Evolutionary conservation across 2,329 filamentous ascomycete genomes (phyloP).

Genomic region (Pseudocercospora macadamiae): DNA sequence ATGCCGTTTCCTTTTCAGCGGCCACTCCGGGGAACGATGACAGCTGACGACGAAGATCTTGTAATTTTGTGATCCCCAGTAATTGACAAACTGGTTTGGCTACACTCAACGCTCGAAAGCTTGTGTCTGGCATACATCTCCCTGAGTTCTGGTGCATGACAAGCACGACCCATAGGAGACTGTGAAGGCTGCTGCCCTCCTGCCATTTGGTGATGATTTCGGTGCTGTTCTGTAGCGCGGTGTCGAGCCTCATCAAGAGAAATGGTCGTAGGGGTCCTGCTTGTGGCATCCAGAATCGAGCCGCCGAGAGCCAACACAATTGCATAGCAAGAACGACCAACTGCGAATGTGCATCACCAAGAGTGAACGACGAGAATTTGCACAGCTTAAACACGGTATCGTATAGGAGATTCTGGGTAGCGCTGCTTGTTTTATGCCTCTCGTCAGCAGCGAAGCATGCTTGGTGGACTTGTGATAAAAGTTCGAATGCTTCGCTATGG

Average conservation of each 20-base stretch:
- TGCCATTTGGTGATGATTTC: constrained; percentile 9
- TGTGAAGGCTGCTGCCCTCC: neutral
- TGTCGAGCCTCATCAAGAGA: constrained; percentile 1
- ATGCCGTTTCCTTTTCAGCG: neutral
- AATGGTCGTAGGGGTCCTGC: neutral
- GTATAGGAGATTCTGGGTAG: constrained; percentile 7
- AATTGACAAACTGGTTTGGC: constrained; percentile 2
- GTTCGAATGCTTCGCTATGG: constrained; percentile 2
- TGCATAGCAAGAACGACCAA: neutral
- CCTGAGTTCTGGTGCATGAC: neutral
- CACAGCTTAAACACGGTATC: constrained; percentile 3
- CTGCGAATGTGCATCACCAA: neutral
- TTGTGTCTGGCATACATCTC: neutral
- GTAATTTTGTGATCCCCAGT: constrained; percentile 6
- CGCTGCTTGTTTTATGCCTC: neutral
- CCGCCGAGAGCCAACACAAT: constrained; percentile 4
- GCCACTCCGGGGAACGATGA: constrained; percentile 9
- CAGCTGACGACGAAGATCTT: constrained; percentile 10
- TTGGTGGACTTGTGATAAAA: constrained; percentile 4
- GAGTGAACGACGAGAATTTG: neutral
- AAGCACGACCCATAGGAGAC: constrained; percentile 3
- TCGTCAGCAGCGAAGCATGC: constrained; percentile 8
- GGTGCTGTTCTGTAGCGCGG: neutral
- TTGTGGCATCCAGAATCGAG: constrained; percentile 12
- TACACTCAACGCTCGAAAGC: neutral